Conservation (phyloP, 148 eudicot species). For the Rhododendron vialii region DNA sequence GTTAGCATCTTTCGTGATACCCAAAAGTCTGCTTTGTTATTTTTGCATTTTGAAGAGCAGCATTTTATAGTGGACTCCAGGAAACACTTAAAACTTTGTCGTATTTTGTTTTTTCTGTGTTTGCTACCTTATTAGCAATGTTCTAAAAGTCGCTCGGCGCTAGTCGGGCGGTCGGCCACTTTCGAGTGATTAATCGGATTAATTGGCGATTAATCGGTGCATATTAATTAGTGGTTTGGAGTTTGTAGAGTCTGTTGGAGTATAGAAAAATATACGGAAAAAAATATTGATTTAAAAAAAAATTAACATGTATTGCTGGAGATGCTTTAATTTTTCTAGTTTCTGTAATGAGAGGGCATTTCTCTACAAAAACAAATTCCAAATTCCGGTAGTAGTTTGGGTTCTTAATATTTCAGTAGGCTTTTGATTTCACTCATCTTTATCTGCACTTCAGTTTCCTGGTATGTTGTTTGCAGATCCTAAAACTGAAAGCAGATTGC, state of each 20-base stretch:
- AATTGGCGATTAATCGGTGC: too few species aligned
- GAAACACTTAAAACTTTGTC: neutral
- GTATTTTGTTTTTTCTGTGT: neutral
- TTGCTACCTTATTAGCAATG: neutral
- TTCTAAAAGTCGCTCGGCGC: too few species aligned
- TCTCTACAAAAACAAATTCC: neutral
- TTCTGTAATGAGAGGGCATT: neutral
- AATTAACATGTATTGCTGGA: neutral
- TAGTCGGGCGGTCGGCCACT: too few species aligned
- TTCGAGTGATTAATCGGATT: too few species aligned
- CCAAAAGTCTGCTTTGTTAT: neutral
- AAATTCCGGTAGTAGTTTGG: neutral
- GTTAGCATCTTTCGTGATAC: neutral
- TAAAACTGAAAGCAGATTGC: constrained; percentile 53
- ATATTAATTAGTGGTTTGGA: neutral
- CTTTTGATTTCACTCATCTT: neutral
- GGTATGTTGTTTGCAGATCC: constrained; percentile 46
- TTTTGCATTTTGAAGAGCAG: neutral
- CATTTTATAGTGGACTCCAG: neutral
- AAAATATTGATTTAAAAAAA: neutral
- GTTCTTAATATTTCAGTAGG: neutral
- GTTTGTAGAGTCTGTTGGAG: neutral
- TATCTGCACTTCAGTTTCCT: neutral
- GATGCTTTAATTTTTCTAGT: neutral
- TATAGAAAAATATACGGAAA: neutral